phyloP scores from a whole-genome alignment of 2,329 filamentous ascomycete species.

The Cercospora berteroae region DNA sequence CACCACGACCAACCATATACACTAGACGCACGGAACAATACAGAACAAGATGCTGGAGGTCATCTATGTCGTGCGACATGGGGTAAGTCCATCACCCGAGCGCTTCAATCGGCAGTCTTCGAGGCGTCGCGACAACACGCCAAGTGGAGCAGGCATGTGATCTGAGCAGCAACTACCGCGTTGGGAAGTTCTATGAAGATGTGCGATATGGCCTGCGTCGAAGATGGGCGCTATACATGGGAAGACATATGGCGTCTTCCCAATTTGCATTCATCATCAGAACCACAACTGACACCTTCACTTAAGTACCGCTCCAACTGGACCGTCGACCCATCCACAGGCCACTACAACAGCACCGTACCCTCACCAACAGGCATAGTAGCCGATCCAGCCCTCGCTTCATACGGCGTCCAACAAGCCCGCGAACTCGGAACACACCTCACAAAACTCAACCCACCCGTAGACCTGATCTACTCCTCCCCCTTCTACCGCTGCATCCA shows the following conservation, averaged over 20 bases:
- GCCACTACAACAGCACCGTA: slow-evolving; percentile 70
- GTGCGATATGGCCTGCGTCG: background rate
- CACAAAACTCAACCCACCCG: slow-evolving; percentile 59
- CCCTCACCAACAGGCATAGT: slow-evolving; percentile 83
- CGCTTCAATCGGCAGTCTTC: background rate
- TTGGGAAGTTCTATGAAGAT: background rate
- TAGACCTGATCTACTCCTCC: slow-evolving; percentile 77
- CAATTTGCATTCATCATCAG: no score
- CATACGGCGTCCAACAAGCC: slow-evolving; percentile 81
- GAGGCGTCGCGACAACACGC: background rate
- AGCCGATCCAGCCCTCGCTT: slow-evolving; percentile 81
- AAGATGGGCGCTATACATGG: background rate
- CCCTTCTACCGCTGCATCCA: slow-evolving; percentile 87
- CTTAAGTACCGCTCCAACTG: slow-evolving; percentile 86
- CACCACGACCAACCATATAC: background rate
- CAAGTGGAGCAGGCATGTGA: slow-evolving; percentile 7
- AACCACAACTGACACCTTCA: background rate
- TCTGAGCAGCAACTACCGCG: slow-evolving; percentile 4
- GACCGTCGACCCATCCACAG: slow-evolving; percentile 77
- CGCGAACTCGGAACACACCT: slow-evolving; percentile 70
- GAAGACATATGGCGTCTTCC: background rate
- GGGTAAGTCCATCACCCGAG: slow-evolving; percentile 43
- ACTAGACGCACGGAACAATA: background rate
- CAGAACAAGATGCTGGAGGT: slow-evolving; percentile 43
- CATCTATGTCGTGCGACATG: slow-evolving; percentile 52